These are phyloP conservation scores for Pestalotiopsis fici DNA, from an alignment of 2,329 filamentous ascomycete species.

Conservation along the genomic window DNA sequence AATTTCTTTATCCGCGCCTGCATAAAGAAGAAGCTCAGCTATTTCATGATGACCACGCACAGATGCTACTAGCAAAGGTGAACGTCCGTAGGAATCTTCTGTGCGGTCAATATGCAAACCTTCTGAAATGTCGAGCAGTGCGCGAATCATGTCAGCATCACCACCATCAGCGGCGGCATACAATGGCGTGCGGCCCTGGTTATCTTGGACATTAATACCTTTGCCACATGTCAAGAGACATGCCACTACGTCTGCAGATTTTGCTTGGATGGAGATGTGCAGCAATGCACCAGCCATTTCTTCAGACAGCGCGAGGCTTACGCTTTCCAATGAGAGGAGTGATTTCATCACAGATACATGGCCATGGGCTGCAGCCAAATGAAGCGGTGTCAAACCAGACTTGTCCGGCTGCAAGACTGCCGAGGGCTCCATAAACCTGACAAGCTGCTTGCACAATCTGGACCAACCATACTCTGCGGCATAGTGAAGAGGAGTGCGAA, in stretches of 20 bases:
- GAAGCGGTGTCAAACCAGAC: constrained; percentile 7
- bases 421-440: constrained; percentile 11
- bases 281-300: constrained; percentile 6
- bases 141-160: neutral
- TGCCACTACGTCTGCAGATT: neutral
- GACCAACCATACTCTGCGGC: constrained; percentile 9
- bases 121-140: neutral
- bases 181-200: constrained; percentile 3
- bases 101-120: neutral
- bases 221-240: constrained; percentile 7
- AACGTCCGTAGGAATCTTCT: constrained; percentile 7
- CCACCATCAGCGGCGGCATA: constrained; percentile 6
- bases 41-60: constrained; percentile 8
- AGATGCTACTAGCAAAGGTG: constrained; percentile 11
- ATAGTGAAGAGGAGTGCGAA: constrained; percentile 12
- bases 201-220: neutral
- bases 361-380: neutral
- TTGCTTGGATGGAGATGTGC: constrained; percentile 2
- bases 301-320: neutral
- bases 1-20: neutral
- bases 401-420: constrained; percentile 3
- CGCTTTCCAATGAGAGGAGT: neutral
- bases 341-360: constrained; percentile 3
- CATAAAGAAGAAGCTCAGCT: constrained; percentile 5
- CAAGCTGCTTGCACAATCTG: constrained; percentile 7